Percentiles rank a stretch among this genome's conserved stretches.
Evolutionary conservation across 352 stramenopile species (phyloP).

Genomic region (Pythium coloratum): DNA sequence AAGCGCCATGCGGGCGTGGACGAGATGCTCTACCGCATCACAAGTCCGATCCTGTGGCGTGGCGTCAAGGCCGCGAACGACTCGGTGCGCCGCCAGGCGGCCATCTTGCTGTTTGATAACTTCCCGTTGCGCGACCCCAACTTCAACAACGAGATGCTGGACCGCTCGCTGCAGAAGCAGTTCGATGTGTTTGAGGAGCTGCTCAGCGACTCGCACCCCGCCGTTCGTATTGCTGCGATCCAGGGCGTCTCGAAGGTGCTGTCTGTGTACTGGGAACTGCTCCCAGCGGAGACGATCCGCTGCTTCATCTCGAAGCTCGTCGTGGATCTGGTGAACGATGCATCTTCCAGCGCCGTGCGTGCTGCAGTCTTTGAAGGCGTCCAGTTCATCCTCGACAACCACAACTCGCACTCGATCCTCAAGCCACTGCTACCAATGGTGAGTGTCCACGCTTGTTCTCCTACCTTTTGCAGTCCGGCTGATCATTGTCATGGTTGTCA

Average conservation of each 20-base stretch:
- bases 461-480: background rate
- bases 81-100: constrained; percentile 77
- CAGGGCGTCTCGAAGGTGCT: constrained; percentile 82
- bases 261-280: constrained; percentile 83
- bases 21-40: constrained; percentile 83
- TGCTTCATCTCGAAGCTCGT: constrained; percentile 82
- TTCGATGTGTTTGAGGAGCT: constrained; percentile 84
- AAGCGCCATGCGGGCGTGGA: constrained; percentile 80
- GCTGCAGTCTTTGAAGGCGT: constrained; percentile 83
- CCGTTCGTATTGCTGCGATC: constrained; percentile 75
- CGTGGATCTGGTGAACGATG: constrained; percentile 82
- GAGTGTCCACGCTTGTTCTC: constrained; percentile 17
- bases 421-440: constrained; percentile 85
- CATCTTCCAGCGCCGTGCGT: constrained; percentile 70
- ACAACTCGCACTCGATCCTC: constrained; percentile 81
- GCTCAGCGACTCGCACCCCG: constrained; percentile 70
- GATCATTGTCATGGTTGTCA: background rate
- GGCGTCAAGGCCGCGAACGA: constrained; percentile 83
- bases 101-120: constrained; percentile 82
- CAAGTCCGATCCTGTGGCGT: constrained; percentile 84
- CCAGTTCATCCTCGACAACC: constrained; percentile 86
- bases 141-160: constrained; percentile 78
- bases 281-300: constrained; percentile 78
- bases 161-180: constrained; percentile 76
- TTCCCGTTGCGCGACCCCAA: constrained; percentile 78